phyloP scores from a whole-genome alignment of 2,329 filamentous ascomycete species.

The Elsinoe perseae region DNA sequence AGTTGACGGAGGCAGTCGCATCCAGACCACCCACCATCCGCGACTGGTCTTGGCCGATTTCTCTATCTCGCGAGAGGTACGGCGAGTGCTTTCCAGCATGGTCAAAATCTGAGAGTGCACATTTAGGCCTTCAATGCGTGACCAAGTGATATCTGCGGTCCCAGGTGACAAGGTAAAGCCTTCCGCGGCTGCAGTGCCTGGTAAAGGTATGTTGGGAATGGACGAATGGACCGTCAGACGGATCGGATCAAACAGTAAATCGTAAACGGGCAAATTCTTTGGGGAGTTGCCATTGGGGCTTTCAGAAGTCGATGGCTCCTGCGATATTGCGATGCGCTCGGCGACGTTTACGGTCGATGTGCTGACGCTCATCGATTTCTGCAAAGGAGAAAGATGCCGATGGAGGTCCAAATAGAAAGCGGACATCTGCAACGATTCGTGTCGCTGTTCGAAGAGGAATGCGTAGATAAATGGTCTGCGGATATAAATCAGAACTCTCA shows the following conservation, averaged over 20 bases:
- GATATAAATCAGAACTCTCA: conserved; percentile 66
- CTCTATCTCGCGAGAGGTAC: conserved; percentile 45
- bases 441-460: conserved; percentile 60
- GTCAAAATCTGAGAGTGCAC: conserved; percentile 54
- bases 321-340: conserved; percentile 32
- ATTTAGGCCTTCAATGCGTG: conserved; percentile 52
- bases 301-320: conserved; percentile 26
- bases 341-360: conserved; percentile 38
- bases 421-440: conserved; percentile 44
- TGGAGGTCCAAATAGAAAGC: conserved; percentile 45
- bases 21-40: conserved; percentile 63
- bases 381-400: conserved; percentile 43
- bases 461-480: conserved; percentile 69
- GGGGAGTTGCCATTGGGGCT: conserved; percentile 25
- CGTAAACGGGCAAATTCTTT: conserved; percentile 43
- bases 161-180: conserved; percentile 25
- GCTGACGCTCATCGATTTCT: conserved; percentile 37
- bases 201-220: conserved; percentile 57
- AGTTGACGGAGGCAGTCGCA: conserved; percentile 40
- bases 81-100: conserved; percentile 47
- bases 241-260: conserved; percentile 53
- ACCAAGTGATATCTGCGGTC: conserved; percentile 35
- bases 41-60: conserved; percentile 55
- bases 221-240: conserved; percentile 52
- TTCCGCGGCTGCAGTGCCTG: conserved; percentile 37